A percentile compares a stretch with the other conserved stretches of the same genome.
These are phyloP conservation scores for Globisporangium sylvaticum DNA, from an alignment of 352 stramenopile genomes.

Conservation along the genomic window DNA sequence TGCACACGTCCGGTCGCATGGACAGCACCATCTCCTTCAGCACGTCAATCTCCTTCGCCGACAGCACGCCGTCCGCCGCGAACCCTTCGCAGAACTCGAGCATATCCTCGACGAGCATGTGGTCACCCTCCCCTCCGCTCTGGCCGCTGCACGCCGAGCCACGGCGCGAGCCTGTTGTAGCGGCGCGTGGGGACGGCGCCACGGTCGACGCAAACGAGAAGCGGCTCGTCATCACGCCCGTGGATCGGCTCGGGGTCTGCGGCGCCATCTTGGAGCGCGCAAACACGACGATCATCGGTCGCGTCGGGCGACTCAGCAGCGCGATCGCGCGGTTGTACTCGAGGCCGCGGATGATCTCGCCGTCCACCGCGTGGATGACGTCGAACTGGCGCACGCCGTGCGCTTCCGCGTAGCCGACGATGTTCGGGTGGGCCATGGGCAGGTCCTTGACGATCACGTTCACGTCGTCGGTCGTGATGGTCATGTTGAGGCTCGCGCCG, in stretches of 20 bases:
- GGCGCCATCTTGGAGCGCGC: constrained; percentile 61
- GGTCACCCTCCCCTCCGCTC: constrained; percentile 51
- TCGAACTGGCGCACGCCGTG: constrained; percentile 80
- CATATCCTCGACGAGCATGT: constrained; percentile 78
- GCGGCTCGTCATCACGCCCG: constrained; percentile 44
- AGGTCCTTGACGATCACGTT: constrained; percentile 85
- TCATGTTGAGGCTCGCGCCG: constrained; percentile 78
- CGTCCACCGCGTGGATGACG: constrained; percentile 76
- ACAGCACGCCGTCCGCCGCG: constrained; percentile 44
- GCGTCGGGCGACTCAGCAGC: constrained; percentile 55
- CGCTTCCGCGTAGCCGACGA: constrained; percentile 78
- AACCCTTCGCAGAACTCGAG: constrained; percentile 81
- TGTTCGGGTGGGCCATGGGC: constrained; percentile 76
- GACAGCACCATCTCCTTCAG: constrained; percentile 76
- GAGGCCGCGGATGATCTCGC: constrained; percentile 66
- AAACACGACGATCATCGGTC: constrained; percentile 82
- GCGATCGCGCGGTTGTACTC: constrained; percentile 84
- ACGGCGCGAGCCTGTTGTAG: constrained; percentile 22
- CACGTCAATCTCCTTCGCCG: constrained; percentile 60
- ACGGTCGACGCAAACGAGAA: constrained; percentile 76
- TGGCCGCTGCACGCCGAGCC: constrained; percentile 41
- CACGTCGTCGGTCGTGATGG: constrained; percentile 81
- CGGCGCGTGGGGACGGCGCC: constrained; percentile 50
- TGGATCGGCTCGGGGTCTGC: constrained; percentile 53
- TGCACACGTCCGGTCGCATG: constrained; percentile 72